Conservation (phyloP, 305 asterid genomes). For the Fraxinus velutina region DNA sequence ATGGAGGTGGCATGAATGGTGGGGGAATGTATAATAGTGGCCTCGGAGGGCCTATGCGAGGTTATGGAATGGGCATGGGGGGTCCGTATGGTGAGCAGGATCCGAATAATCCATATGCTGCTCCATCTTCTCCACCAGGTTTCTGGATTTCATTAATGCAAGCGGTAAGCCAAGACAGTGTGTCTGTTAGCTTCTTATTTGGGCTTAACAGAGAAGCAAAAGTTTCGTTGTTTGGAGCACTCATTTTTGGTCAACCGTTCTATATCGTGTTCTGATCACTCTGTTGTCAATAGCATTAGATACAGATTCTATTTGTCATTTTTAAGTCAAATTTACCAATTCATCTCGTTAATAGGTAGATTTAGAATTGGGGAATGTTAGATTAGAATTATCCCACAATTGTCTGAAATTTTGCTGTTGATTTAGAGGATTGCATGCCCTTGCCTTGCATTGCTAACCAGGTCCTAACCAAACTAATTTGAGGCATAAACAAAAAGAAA, state of each 20-base stretch:
- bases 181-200: neutral
- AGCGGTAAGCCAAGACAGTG: conserved; percentile 51
- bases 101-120: conserved; percentile 88
- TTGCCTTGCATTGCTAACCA: neutral
- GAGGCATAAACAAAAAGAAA: neutral
- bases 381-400: neutral
- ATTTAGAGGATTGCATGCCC: neutral
- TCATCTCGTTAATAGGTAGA: neutral
- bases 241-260: too few relatives aligned
- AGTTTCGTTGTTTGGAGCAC: neutral
- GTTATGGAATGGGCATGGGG: conserved; percentile 87
- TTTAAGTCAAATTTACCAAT: conserved; percentile 6
- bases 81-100: conserved; percentile 71
- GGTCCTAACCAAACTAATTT: neutral
- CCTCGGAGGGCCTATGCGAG: conserved; percentile 71
- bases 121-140: conserved; percentile 79
- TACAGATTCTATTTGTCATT: conserved; percentile 7
- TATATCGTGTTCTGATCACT: neutral
- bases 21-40: conserved; percentile 74
- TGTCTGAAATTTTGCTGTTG: neutral
- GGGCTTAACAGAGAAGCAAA: neutral
- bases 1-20: conserved; percentile 66
- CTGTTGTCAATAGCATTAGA: conserved; percentile 10
- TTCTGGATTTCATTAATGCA: conserved; percentile 93
- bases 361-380: neutral